phyloP scores from a whole-genome alignment of 257 asterid species.

The Solanum ossicruentum region DNA sequence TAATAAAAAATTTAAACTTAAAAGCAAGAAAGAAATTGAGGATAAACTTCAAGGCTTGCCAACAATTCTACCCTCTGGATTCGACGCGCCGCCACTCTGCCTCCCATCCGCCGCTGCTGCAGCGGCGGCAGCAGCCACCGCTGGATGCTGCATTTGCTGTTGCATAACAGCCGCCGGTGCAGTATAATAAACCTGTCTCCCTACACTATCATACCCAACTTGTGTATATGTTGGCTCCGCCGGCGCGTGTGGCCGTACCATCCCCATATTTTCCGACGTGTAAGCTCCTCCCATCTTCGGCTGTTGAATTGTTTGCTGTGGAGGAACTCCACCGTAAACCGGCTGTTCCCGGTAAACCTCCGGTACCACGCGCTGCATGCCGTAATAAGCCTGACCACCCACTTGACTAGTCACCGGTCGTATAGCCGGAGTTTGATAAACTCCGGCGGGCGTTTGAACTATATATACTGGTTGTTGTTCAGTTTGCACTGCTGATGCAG shows the following conservation, averaged over 20 bases:
- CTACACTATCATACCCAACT: conserved; percentile 16
- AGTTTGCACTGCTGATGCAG: background rate
- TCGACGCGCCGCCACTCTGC: conserved; percentile 5
- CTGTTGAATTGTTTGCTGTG: conserved; percentile 10
- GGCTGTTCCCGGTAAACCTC: conserved; percentile 29
- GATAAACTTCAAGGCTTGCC: conserved; percentile 1
- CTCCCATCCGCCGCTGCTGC: conserved; percentile 3
- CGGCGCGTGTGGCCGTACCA: background rate
- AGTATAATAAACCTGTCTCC: conserved; percentile 21
- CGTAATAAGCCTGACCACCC: conserved; percentile 16
- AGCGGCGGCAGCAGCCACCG: conserved; percentile 3
- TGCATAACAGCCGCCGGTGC: conserved; percentile 7
- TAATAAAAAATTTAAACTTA: background rate
- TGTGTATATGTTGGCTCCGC: conserved; percentile 14
- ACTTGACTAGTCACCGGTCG: conserved; percentile 21
- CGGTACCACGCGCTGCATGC: conserved; percentile 20
- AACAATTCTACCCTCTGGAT: conserved; percentile 12
- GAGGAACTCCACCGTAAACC: conserved; percentile 11
- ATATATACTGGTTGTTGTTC: conserved; percentile 11
- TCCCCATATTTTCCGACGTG: conserved; percentile 9
- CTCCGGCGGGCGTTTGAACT: conserved; percentile 7
- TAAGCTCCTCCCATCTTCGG: conserved; percentile 12
- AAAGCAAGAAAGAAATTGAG: background rate
- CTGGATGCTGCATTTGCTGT: conserved; percentile 8
- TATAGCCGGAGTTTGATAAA: conserved; percentile 3